A percentile compares a stretch with the other conserved stretches of the same genome.
Conservation (phyloP, 2,329 filamentous ascomycete species). For the Pezicula neosporulosa region DNA sequence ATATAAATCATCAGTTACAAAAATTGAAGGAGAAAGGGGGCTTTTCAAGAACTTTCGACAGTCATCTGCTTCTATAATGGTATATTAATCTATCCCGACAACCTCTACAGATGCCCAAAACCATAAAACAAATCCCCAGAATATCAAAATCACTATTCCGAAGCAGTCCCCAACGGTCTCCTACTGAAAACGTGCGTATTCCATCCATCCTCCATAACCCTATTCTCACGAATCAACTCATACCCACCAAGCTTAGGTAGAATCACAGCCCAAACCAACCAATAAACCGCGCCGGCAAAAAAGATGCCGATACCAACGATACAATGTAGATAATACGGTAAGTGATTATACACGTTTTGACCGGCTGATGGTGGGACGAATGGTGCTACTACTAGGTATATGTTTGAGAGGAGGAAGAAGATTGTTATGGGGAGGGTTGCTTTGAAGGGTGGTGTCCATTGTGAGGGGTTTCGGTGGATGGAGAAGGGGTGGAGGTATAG, state of each 20-base stretch:
- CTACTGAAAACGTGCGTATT: conserved; percentile 50
- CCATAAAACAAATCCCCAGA: too few species aligned
- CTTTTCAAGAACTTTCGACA: too few species aligned
- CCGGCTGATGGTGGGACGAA: conserved; percentile 50
- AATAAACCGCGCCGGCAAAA: conserved; percentile 50
- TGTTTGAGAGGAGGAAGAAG: conserved; percentile 59
- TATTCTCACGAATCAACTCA: conserved; percentile 50
- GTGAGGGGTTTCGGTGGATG: conserved; percentile 44
- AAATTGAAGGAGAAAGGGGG: too few species aligned
- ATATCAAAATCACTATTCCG: too few species aligned
- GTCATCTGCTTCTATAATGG: too few species aligned
- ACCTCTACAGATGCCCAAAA: too few species aligned
- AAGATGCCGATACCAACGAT: conserved; percentile 54
- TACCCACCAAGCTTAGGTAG: conserved; percentile 50
- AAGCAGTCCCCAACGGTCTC: background rate
- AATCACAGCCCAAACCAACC: conserved; percentile 51
- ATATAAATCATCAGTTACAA: too few species aligned
- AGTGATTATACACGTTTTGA: conserved; percentile 48
- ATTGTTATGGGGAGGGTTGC: conserved; percentile 50
- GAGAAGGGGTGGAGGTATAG: conserved; percentile 46
- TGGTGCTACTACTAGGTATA: conserved; percentile 57
- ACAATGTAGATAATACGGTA: conserved; percentile 57
- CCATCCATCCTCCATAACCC: conserved; percentile 61
- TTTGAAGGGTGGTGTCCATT: conserved; percentile 51
- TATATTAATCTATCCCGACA: too few species aligned